phyloP scores from a whole-genome alignment of 2,329 filamentous ascomycete species.

The Ophiostoma fasciatum region DNA sequence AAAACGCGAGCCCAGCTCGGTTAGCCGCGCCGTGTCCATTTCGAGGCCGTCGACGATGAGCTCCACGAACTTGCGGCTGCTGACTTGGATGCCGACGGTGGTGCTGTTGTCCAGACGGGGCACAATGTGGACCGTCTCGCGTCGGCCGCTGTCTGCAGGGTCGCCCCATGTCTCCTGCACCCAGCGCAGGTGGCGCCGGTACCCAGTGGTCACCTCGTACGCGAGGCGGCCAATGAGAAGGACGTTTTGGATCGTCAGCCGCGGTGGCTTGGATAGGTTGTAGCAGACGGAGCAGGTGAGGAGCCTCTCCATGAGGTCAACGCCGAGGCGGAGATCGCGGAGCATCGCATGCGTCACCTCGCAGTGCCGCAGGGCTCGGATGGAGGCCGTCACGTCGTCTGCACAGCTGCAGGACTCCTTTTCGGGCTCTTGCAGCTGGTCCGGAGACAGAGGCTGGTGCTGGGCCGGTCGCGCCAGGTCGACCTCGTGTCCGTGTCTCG shows the following conservation, averaged over 20 bases:
- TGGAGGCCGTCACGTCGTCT: not conserved
- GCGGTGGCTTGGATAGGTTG: conserved; percentile 3
- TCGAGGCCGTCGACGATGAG: conserved; percentile 1
- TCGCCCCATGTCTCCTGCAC: not conserved
- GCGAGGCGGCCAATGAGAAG: conserved; percentile 4
- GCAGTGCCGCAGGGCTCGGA: not conserved
- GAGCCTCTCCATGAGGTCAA: conserved; percentile 1
- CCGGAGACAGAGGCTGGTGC: not conserved
- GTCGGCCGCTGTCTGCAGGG: not conserved
- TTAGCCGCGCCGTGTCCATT: conserved; percentile 1
- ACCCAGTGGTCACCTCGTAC: conserved; percentile 2
- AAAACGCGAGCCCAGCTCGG: conserved; percentile 3
- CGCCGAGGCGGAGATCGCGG: conserved; percentile 2
- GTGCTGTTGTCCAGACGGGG: not conserved
- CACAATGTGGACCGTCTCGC: not conserved
- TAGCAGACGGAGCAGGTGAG: conserved; percentile 4
- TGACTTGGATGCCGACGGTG: not conserved
- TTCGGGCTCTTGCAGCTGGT: not conserved
- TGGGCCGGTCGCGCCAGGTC: no score
- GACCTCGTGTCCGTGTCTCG: no score
- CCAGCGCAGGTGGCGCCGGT: conserved; percentile 4
- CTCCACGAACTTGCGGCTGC: not conserved
- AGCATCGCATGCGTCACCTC: conserved; percentile 1
- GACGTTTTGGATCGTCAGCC: conserved; percentile 6
- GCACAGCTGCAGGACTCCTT: not conserved